Evolutionary conservation across 768 basidiomycete species (phyloP), one percentile per base, ranked within the genome.

Genomic region (Boletales sp.): DNA sequence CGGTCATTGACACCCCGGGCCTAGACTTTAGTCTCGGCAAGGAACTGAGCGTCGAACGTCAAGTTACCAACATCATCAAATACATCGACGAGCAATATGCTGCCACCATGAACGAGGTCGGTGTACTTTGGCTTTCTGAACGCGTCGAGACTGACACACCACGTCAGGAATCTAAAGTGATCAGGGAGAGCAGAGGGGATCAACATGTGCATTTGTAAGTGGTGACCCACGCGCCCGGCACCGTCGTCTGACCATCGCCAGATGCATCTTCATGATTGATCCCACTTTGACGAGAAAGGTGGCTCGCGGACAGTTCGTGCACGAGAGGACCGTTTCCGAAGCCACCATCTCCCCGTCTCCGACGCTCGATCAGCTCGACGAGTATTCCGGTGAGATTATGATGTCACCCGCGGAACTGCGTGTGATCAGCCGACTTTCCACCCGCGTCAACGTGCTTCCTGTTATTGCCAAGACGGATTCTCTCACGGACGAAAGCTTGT

Each of bases 191-290:
- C 70, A 90, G 86, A 71, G 90, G 88, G 43, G 90, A 94, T 70
- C 87, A 90, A 58, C 91, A 93, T 58, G 84, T 94, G 58, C 90
- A 94, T 70, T 70, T 92, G 89, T 91, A 66, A 69, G 88, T 69
- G 25, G 19, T 31, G 28, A 17, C 8, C 34, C 12, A 15, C 15
- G 6, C 43, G 17, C 44, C 40, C 37, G 36, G 34, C 25, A 39
- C 18, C n/a, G 19, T 40, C 36, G 45, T 46, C 59, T 60, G 51
- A 64, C 55, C 49, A 19, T 44, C 47, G 21, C 46, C 51, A 90
- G 89, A 41, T 90, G 86, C 64, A 87, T 93, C 52, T 92, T 93
- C 68, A 78, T 91, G 80, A 77, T 91, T 60, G 88, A 92, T 61
- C 90, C 90, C 12, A 79, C 91, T 58, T 75, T 81, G 73, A 77